Evolutionary conservation across 371 early-diverging fungal genomes (phyloP), one percentile per base, ranked within the genome.

Genomic region (Actinomortierella wolfii): DNA sequence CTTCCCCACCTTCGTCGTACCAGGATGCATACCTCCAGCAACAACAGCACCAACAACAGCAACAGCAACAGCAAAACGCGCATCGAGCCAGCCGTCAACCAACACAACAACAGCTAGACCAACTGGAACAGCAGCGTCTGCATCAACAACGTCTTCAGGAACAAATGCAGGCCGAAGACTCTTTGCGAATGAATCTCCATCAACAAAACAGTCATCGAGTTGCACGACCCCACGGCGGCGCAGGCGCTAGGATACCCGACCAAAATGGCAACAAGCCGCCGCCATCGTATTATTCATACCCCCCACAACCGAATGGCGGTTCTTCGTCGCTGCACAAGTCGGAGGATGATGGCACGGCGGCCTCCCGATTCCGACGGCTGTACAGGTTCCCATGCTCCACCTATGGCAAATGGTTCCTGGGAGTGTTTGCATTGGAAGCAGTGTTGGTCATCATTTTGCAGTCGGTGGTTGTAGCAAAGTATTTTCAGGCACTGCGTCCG

Each of bases 391-490:
- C 73, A 17, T 66, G 62, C 46, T 66, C 73, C 2, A 49, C 25
- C 21, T 77, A 81, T 60, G 80, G 84, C 54, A 67, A 80, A 20
- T 68, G 61, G 21, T 60, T 83, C 26, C 69, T 83, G 17, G 49
- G 77, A 14, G 74, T 83, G 2, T 65, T 82, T 24, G 69, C 82
- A 46, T 61, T 87, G n/a, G 89, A 90, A 68, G 90, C 90, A 0
- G 45, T 85, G 46, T 61, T 88, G n/a, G 86, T 92, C 26, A 89
- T 92, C 58, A 75, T 81, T 9, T 78, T 92, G 53, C 89, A 92
- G 63, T 77, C 85, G 14, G 78, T 82, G 47, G 83, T 90, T 56
- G 85, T 85, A 48, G 78, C 74, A 17, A 78, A 83, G n/a, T 88
- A 83, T 54, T 68, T 78, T 41, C 50, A 75, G 45, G 71, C 79